Evolutionary conservation across 2,329 filamentous ascomycete genomes (phyloP), one percentile per base, ranked within the genome.

Genomic region (Gaeumannomyces tritici): DNA sequence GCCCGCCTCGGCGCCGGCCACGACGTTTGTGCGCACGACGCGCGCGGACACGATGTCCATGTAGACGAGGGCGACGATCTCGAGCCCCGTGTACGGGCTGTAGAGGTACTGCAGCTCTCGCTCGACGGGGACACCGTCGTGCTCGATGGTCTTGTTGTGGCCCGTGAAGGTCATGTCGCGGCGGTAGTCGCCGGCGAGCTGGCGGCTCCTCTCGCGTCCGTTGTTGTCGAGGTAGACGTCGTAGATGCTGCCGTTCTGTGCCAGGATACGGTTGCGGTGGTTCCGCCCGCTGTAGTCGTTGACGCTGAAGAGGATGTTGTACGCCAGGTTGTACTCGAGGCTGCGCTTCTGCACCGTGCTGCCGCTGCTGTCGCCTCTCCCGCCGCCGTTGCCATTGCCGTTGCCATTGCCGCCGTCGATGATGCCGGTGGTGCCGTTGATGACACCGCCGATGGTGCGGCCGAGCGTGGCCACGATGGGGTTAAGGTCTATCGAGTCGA

Each of bases 251-350:
- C 83, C 83, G 65, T 81, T 79, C 70, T 85, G 83, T 5, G 75
- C 78, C 8, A 85, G 73, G 8, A 84, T 72, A 55, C 82, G 80
- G 70, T 86, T 85, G 47, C 80, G 84, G 71, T 83, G 80, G 51
- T 74, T 77, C 63, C 80, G 76, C 24, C 83, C 82, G 18, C 74
- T 75, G 70, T 84, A 87, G 74, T 87, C 79, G 73, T 86, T 85
- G 70, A 84, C 71, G 31, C 80, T 83, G 72, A 83, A 86, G 42
- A 87, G 78, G 64, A 87, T 81, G 69, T 83, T 83, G 73, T 85
- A 76, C 62, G 75, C 73, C 55, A 85, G 72, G 58, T 82, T 78
- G 71, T 79, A 81, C 62, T 73, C 72, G 33, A 71, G 66, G 55
- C 70, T 69, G 13, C 70, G 64, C 28, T 71, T 70, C 13, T 58